Base-by-base conservation (phyloP, 2,329 filamentous ascomycete genomes). In the Exutisphaerella laricina region DNA sequence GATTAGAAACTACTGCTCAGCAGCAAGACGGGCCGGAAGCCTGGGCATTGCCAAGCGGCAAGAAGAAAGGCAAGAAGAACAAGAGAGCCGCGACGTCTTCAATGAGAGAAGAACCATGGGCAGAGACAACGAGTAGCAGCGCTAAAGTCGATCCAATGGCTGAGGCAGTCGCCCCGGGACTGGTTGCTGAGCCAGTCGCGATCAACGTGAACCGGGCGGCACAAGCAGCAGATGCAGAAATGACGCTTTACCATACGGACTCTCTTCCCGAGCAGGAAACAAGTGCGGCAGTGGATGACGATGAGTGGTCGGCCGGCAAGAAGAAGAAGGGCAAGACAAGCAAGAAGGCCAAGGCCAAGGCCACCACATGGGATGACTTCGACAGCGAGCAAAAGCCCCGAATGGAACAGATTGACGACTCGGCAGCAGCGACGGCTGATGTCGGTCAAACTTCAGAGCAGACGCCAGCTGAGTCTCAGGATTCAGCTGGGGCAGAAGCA, bases 281-380 rank as follows among this genome's bases (percentile, higher is more conserved):
- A 21, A 20, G 23, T 8, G 23, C 13, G 6, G 31, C 17, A 4
- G 10, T 14, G 8, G 4, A 21, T 23, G 17, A 35, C 18, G 20
- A 35, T 23, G 17, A 22, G 4, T 23, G 18, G 33, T 9, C 33
- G 12, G 18, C 20, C 7, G 9, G 18, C 8, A n/a, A 34, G 31
- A 40, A 43, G 30, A 52, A 60, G 53, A 64, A 63, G 42, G 51
- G 51, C 36, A 66, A 64, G 55, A 64, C 58, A 39, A 43, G 49
- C 44, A 55, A 58, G 41, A 54, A 58, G 20, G 12, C 30, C 17
- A 35, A 34, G 10, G 20, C 21, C 16, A 33, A 38, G n/a, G 22
- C n/a, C n/a, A n/a, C n/a, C n/a, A n/a, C 17, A 6, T 12, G 29
- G 7, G 31, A 41, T 21, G 18, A 16, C 17, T 10, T 13, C 9